Conservation (phyloP, 305 asterid species). For the Ajuga reptans region DNA sequence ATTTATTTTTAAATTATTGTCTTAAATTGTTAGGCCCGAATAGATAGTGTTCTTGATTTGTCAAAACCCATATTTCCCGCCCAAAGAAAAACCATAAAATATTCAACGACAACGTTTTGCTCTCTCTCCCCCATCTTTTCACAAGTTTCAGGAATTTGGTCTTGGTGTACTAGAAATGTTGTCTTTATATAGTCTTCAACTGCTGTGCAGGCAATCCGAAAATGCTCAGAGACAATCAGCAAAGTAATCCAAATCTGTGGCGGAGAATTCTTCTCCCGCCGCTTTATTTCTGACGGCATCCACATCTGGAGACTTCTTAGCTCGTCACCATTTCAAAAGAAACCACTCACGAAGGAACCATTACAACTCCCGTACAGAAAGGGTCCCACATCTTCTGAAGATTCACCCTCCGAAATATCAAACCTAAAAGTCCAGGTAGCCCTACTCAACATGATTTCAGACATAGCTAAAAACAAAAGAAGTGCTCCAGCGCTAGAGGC, state of each 20-base stretch:
- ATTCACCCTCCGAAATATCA: slow-evolving; percentile 55
- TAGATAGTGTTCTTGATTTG: neutral
- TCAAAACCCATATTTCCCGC: neutral
- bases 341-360: slow-evolving; percentile 39
- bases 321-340: slow-evolving; percentile 74
- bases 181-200: neutral
- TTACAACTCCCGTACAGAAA: slow-evolving; percentile 71
- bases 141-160: neutral
- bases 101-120: neutral
- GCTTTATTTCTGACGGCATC: slow-evolving; percentile 65
- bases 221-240: slow-evolving; percentile 54
- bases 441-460: slow-evolving; percentile 62
- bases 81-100: neutral
- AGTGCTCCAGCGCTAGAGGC: slow-evolving; percentile 62
- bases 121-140: neutral
- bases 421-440: slow-evolving; percentile 69
- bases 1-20: no score
- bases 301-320: slow-evolving; percentile 78
- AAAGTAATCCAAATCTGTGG: slow-evolving; percentile 65
- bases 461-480: slow-evolving; percentile 43
- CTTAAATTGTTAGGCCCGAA: no score
- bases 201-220: slow-evolving; percentile 53
- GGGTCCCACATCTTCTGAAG: slow-evolving; percentile 37
- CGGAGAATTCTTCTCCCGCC: slow-evolving; percentile 93
- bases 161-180: neutral